Base-by-base conservation (phyloP, 1,284 basidiomycete genomes). In the Ganoderma sinense region DNA sequence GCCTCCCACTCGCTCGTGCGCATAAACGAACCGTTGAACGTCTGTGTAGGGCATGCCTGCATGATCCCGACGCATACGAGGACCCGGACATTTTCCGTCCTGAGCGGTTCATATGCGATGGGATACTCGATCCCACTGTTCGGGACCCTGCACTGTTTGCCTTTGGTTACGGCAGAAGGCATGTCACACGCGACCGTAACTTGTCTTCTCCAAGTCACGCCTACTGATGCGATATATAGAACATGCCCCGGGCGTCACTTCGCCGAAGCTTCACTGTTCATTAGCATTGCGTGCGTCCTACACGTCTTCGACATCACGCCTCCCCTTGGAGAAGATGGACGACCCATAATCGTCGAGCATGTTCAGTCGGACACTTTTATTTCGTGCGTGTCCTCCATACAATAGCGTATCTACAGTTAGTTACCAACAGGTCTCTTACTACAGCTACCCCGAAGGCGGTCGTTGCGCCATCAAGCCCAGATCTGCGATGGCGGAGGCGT, bases 91-190 rank as follows among this genome's bases (percentile, higher is more conserved):
- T 20, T 1, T 75, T 75, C 62, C 45, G 45, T 3, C 75, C 75
- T 1, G 73, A 74, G 39, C 69, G 75, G 20, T 74, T 69, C 65
- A 53, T 72, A 13, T 56, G 60, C 14, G 65, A 72, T 13, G 68
- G 73, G 18, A 62, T 67, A 23, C 70, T 76, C 7, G 65, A 70
- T 53, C 59, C 67, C 0, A 40, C 13, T 18, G 66, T 65, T 4
- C 69, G 45, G 5, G 68, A 67, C 31, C 72, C 74, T 0, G 55
- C 36, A 36, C 10, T 41, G 14, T 62, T 67, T 63, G n/a, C 13
- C 4, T 76, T 84, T 53, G 75, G 75, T 0, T 72, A 62, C 31
- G 73, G 71, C 3, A 23, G 74, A 48, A 68, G 69, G 70, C 48
- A 39, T 3, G 66, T 40, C 10, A 7, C 18, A 4, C 4, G n/a